Conservation (phyloP, 306 rosid species). For the Cucumis cinereus region DNA sequence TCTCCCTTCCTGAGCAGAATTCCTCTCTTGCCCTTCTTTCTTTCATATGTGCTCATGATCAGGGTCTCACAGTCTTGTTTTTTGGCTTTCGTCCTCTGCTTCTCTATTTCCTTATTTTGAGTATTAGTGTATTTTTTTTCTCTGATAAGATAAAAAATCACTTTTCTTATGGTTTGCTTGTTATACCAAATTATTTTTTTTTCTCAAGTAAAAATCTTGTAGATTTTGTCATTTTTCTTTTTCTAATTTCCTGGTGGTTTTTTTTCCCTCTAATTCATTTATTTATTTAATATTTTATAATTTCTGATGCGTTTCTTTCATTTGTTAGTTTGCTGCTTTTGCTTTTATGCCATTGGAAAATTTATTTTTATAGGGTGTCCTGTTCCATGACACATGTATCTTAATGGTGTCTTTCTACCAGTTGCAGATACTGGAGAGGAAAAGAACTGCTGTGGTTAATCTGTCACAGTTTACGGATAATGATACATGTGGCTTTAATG, state of each 20-base stretch:
- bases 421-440: constrained; percentile 23
- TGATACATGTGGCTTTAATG: constrained; percentile 15
- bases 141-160: not conserved
- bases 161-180: not conserved
- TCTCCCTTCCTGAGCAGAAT: too few relatives aligned
- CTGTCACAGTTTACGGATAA: constrained; percentile 25
- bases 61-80: too few relatives aligned
- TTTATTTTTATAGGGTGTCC: not conserved
- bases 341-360: not conserved
- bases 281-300: too few relatives aligned
- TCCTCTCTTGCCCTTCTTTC: too few relatives aligned
- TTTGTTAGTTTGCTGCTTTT: not conserved
- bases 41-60: too few relatives aligned
- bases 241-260: not conserved
- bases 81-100: not conserved
- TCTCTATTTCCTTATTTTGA: not conserved
- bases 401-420: not conserved
- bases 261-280: too few relatives aligned
- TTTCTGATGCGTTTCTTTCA: not conserved
- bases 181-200: not conserved
- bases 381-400: constrained; percentile 11
- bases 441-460: constrained; percentile 17
- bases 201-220: not conserved
- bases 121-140: not conserved
- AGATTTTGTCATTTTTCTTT: not conserved